Conservation (phyloP, 2,329 filamentous ascomycete species). For the Hypomyces rosellus region DNA sequence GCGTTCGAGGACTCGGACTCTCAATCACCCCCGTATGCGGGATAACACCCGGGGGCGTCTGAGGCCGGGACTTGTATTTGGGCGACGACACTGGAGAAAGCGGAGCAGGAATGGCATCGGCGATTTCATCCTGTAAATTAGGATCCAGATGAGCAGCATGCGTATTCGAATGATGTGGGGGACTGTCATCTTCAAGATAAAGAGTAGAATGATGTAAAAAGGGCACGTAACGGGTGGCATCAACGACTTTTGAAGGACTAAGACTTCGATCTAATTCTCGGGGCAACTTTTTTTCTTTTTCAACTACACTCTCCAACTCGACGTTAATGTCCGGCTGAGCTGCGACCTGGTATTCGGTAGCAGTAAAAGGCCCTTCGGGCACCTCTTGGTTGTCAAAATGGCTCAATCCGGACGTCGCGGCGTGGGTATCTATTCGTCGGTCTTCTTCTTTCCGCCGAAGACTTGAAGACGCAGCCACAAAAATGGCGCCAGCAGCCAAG, state of each 20-base stretch:
- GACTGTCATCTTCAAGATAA: slow-evolving; percentile 6
- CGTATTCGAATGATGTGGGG: slow-evolving; percentile 2
- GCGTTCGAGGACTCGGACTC: slow-evolving; percentile 36
- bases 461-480: slow-evolving; percentile 10
- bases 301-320: slow-evolving; percentile 5
- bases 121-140: slow-evolving; percentile 7
- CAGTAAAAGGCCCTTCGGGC: slow-evolving; percentile 2
- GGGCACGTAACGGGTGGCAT: slow-evolving; percentile 6
- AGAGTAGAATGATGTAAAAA: slow-evolving; percentile 9
- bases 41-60: slow-evolving; percentile 42
- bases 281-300: slow-evolving; percentile 2
- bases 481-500: slow-evolving; percentile 12
- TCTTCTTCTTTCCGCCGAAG: slow-evolving; percentile 3
- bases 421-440: slow-evolving; percentile 8
- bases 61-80: slow-evolving; percentile 22
- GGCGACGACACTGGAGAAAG: slow-evolving; percentile 11
- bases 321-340: slow-evolving; percentile 10
- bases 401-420: slow-evolving; percentile 8
- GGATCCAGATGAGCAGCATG: slow-evolving; percentile 1
- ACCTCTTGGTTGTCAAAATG: slow-evolving; percentile 3
- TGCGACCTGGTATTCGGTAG: slow-evolving; percentile 2
- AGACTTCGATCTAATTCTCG: slow-evolving; percentile 10
- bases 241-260: slow-evolving; percentile 9
- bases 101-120: slow-evolving; percentile 7
- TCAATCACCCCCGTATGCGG: slow-evolving; percentile 34